Base-by-base conservation (phyloP, 345 rosid species). In the Theobroma cacao region DNA sequence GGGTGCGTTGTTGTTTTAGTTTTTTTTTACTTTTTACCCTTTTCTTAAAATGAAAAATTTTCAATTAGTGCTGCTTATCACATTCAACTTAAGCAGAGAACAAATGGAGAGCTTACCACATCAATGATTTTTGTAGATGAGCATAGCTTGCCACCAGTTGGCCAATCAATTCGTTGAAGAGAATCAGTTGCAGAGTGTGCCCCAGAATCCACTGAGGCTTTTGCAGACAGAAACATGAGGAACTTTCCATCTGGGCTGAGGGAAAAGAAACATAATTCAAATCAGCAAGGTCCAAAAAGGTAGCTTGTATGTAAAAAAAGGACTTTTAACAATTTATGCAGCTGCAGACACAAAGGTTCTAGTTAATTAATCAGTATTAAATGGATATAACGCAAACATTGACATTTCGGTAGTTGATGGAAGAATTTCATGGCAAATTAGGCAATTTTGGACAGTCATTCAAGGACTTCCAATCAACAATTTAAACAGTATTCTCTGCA, bases 121-220 rank as follows among this genome's bases (percentile, higher is more conserved):
- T 90, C 97, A 76, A 84, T 58, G 58, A 92, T 78, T 80, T 88
- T 83, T 78, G 79, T 75, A 60, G 84, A 77, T 73, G 86, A 76
- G 73, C 76, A 69, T 36, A 84, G 70, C 67, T 87, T 80, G 75
- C 86, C 84, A 86, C 90, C 82, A 31, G 81, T 80, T 28, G 91
- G 91, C 99, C 99, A 93, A 40, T 87, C 90, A 80, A 95, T 87
- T 81, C 81, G 89, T 83, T 92, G 92, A 79, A 93, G 94, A 56
- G 98, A 92, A 72, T 89, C 86, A 50, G 98, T 94, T 69, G 88
- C 90, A 33, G 74, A 65, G 85, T 92, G 97, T 0, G 88, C 91
- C 50, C 98, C 98, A 38, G 93, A 87, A 78, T 92, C 94, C 76
- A 92, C 97, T 75, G 97, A 85, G 72, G 83, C 85, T 84, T 87